Conservation (phyloP, 306 rosid species). For the Ziziphus jujuba region DNA sequence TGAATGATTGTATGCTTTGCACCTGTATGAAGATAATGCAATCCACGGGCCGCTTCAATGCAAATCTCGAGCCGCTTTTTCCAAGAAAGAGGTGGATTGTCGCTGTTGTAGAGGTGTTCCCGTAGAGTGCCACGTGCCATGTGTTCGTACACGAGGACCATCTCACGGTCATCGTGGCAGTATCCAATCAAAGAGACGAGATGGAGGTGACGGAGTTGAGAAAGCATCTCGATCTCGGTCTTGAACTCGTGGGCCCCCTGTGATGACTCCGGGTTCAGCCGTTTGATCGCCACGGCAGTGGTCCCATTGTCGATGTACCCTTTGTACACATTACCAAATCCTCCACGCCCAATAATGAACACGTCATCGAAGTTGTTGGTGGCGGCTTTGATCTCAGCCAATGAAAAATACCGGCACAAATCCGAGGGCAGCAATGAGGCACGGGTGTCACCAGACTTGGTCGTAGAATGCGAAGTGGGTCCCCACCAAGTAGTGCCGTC, state of each 20-base stretch:
- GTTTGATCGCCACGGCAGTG: constrained; percentile 27
- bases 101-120: constrained; percentile 19
- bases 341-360: constrained; percentile 35
- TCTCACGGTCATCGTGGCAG: constrained; percentile 14
- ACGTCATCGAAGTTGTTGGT: constrained; percentile 27
- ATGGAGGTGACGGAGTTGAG: constrained; percentile 33
- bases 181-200: constrained; percentile 30
- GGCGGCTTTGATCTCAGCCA: constrained; percentile 32
- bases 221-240: constrained; percentile 41
- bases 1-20: constrained; percentile 27
- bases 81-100: constrained; percentile 29
- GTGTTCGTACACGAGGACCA: constrained; percentile 38
- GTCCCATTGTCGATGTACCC: constrained; percentile 17
- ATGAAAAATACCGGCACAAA: constrained; percentile 30
- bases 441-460: constrained; percentile 7
- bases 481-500: constrained; percentile 9
- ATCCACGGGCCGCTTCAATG: constrained; percentile 24
- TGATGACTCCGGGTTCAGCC: constrained; percentile 33
- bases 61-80: constrained; percentile 28
- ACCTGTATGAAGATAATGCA: constrained; percentile 27
- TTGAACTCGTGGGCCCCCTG: constrained; percentile 41
- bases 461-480: constrained; percentile 3
- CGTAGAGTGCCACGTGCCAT: constrained; percentile 15
- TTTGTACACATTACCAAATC: constrained; percentile 48
- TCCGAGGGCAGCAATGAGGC: constrained; percentile 20